These are phyloP conservation scores for Helicocarpus griseus DNA, from an alignment of 2,329 filamentous ascomycete genomes.

Conservation along the genomic window DNA sequence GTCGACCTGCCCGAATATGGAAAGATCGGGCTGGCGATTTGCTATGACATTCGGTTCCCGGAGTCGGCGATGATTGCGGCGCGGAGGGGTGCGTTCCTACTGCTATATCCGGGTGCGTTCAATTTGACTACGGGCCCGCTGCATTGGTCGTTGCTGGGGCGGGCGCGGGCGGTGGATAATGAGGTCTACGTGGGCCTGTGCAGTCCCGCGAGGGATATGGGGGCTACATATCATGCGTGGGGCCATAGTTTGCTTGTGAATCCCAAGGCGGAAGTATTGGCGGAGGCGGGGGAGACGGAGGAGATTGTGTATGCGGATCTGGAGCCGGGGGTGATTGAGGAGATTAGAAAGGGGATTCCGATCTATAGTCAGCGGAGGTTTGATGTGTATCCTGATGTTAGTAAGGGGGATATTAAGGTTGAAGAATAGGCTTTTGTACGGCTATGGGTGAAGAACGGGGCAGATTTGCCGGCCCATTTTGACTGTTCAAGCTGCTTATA, in stretches of 20 bases:
- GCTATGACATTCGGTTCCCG: slow-evolving; percentile 95
- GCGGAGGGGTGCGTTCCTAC: slow-evolving; percentile 71
- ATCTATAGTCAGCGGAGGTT: slow-evolving; percentile 77
- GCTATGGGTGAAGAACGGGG: no score
- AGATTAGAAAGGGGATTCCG: slow-evolving; percentile 73
- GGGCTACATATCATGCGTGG: slow-evolving; percentile 75
- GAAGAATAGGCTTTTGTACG: slow-evolving; percentile 21
- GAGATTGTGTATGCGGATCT: slow-evolving; percentile 66
- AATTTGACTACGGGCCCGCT: slow-evolving; percentile 85
- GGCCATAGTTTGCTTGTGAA: slow-evolving; percentile 85
- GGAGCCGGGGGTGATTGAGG: slow-evolving; percentile 57
- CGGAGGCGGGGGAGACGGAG: slow-evolving; percentile 69
- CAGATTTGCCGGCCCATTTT: no score
- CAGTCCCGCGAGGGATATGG: slow-evolving; percentile 73
- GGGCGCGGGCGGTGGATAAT: slow-evolving; percentile 82
- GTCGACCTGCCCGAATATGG: slow-evolving; percentile 84
- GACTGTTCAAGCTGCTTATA: no score
- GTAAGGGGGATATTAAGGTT: slow-evolving; percentile 43
- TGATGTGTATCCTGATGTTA: slow-evolving; percentile 91
- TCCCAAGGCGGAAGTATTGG: slow-evolving; percentile 74
- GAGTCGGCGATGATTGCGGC: slow-evolving; percentile 86
- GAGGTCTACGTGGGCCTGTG: slow-evolving; percentile 90
- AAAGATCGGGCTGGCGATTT: slow-evolving; percentile 79
- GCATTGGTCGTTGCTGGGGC: slow-evolving; percentile 79
- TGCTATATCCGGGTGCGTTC: slow-evolving; percentile 94